Evolutionary conservation across 1,284 basidiomycete genomes (phyloP).

Genomic region (Cutaneotrichosporon mucoides): DNA sequence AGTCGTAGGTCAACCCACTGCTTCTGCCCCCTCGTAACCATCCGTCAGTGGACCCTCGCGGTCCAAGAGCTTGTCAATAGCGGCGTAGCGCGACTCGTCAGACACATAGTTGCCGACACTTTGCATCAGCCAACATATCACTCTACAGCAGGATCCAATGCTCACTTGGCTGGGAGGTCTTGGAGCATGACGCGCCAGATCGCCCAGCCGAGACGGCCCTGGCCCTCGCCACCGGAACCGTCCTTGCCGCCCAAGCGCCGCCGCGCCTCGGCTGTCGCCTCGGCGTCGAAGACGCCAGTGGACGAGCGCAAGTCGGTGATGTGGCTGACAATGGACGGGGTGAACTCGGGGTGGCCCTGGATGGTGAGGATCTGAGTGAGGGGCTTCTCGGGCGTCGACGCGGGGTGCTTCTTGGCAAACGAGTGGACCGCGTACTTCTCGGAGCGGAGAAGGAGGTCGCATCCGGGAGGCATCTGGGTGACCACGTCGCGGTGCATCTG

Average conservation of each 20-base stretch:
- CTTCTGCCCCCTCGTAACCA: constrained; percentile 32
- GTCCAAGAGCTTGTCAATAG: constrained; percentile 43
- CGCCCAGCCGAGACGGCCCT: constrained; percentile 50
- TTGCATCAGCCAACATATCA: constrained; percentile 13
- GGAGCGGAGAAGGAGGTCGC: constrained; percentile 50
- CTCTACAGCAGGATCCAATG: neutral
- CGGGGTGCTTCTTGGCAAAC: constrained; percentile 49
- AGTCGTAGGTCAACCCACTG: constrained; percentile 14
- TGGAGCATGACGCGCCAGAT: constrained; percentile 52
- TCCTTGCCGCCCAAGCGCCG: constrained; percentile 50
- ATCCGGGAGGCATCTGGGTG: constrained; percentile 48
- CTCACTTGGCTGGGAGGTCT: constrained; percentile 25
- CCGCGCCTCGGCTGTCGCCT: constrained; percentile 45
- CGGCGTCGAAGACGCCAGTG: constrained; percentile 48
- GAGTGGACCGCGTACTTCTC: constrained; percentile 51
- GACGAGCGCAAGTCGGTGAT: constrained; percentile 49
- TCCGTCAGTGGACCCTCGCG: constrained; percentile 43
- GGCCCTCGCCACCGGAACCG: constrained; percentile 49
- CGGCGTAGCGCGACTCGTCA: constrained; percentile 27
- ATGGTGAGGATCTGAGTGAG: constrained; percentile 48
- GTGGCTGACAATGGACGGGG: constrained; percentile 50
- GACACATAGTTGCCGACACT: constrained; percentile 21
- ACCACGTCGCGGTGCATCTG: constrained; percentile 56
- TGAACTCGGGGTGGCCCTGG: constrained; percentile 56
- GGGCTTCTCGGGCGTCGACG: constrained; percentile 43